Base-by-base conservation (phyloP, 306 rosid species). In the Aeschynomene evenia region DNA sequence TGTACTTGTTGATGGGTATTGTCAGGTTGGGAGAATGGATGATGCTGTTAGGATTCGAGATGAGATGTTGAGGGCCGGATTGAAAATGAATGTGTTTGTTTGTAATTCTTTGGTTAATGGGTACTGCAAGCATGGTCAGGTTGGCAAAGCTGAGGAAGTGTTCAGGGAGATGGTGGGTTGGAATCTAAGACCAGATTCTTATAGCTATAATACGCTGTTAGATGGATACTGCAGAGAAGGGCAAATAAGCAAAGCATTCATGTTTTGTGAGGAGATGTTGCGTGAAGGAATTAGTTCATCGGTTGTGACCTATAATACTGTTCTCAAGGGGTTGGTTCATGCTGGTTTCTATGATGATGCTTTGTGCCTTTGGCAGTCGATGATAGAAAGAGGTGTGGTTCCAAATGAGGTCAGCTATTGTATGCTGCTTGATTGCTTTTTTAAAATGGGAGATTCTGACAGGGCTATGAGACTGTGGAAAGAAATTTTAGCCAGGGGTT, bases 41-140 rank as follows among this genome's bases (percentile, higher is more conserved):
- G 91, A 79, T 37, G 97, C 97, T 21, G 79, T 79, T 77, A 85
- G 96, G 88, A 61, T 85, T 69, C 82, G 24, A 55, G 88, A 88
- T 79, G 86, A 81, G 81, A 85, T 90, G 90, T 42, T 79, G 63
- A 78, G 70, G 71, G 72, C 15, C 7, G 96, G 94, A 22, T 69
- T 88, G 51, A 88, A 81, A 60, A 67, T 88, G 82, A 90, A 86
- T 81, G 51, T 55, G 65, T 77, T 93, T 71, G 66, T 90, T 40
- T 90, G 87, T 79, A 93, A 93, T 77, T 84, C 91, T 6, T 74
- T 90, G 83, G 84, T 88, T 70, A 78, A 77, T 11, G 98, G 96
- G 63, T 90, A 83, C 57, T 90, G 96, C 58, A 90, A 86, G 75
- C 76, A 76, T 0, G 79, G 84, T 68, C 84, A 45, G 74, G 75